Evolutionary conservation across 2,329 filamentous ascomycete genomes (phyloP), one percentile per base, ranked within the genome.

Genomic region (Beauveria scarabaeidicola): DNA sequence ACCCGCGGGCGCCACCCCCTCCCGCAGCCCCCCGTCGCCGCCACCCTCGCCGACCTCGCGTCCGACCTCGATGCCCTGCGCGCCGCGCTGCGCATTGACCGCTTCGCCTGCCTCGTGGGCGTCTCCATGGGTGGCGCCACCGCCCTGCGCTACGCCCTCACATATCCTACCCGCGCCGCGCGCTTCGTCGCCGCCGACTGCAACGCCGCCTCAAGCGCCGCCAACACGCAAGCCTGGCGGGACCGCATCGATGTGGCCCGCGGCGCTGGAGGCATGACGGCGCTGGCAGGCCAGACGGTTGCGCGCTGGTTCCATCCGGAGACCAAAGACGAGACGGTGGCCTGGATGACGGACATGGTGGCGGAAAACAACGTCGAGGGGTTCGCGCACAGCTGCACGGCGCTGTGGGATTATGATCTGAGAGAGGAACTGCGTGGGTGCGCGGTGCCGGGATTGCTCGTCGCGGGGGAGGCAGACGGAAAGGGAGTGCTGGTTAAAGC

Each of bases 101-200:
- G 82, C 66, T 83, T 89, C 0, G 82, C 87, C 38, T 78, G 82
- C 0, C 75, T 93, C 0, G 76, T 94, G 21, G 91, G 91, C 21
- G 90, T 95, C 3, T 90, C 86, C 40, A 84, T 94, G 70, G 91
- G 91, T 63, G 91, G 91, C 56, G 89, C 87, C 2, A 94, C 90
- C 1, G 80, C 86, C 1, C 80, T 94, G 53, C 86, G 88, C 69
- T 85, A 88, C 55, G 87, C 88, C 0, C 81, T 95, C 17, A 44
- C 52, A 9, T 25, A 54, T 78, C 78, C 44, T 80, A 89, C 66
- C 86, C 89, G 0, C 63, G 74, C 1, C 78, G 83, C 47, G 73
- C 91, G 15, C 69, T 89, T 91, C 69, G 77, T 93, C 23, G 81
- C 86, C 3, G 92, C 89, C 71, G 90, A 94, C 72, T 95, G 90